Evolutionary conservation across 1,284 basidiomycete species (phyloP).

Genomic region (Cutaneotrichosporon arboriforme): DNA sequence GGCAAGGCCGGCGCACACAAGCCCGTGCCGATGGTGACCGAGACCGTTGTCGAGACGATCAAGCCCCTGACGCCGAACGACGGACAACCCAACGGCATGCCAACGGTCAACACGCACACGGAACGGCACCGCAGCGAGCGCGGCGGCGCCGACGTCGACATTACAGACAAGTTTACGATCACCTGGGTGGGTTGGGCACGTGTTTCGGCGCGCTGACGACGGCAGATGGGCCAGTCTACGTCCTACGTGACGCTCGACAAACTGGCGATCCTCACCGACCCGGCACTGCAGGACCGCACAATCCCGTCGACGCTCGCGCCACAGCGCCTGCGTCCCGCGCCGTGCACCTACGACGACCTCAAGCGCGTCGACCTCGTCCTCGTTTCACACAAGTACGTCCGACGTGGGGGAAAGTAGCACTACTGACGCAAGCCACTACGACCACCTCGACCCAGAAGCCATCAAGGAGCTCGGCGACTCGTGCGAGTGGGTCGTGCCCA

Average conservation of each 20-base stretch:
- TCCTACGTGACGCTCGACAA: slow-evolving; percentile 51
- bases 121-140: slow-evolving; percentile 7
- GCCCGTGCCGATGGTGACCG: slow-evolving; percentile 3
- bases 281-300: slow-evolving; percentile 50
- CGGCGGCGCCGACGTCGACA: slow-evolving; percentile 30
- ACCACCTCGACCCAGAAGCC: slow-evolving; percentile 45
- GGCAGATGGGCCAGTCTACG: slow-evolving; percentile 49
- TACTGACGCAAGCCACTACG: slow-evolving; percentile 39
- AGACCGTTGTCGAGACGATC: background rate
- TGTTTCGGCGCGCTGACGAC: background rate
- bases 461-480: slow-evolving; percentile 43
- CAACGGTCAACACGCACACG: slow-evolving; percentile 1
- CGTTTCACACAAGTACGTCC: slow-evolving; percentile 49
- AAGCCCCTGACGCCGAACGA: background rate
- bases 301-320: slow-evolving; percentile 47
- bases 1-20: slow-evolving; percentile 13
- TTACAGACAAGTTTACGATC: slow-evolving; percentile 42
- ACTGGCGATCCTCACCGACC: slow-evolving; percentile 52
- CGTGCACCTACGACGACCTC: slow-evolving; percentile 47
- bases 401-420: too few species aligned
- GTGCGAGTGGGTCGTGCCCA: slow-evolving; percentile 44
- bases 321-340: slow-evolving; percentile 46
- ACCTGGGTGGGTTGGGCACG: slow-evolving; percentile 33
- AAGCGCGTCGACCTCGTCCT: slow-evolving; percentile 49
- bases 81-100: slow-evolving; percentile 1